Base-by-base conservation (phyloP, 805 yeast species). In the Kluyveromyces nonfermentans region DNA sequence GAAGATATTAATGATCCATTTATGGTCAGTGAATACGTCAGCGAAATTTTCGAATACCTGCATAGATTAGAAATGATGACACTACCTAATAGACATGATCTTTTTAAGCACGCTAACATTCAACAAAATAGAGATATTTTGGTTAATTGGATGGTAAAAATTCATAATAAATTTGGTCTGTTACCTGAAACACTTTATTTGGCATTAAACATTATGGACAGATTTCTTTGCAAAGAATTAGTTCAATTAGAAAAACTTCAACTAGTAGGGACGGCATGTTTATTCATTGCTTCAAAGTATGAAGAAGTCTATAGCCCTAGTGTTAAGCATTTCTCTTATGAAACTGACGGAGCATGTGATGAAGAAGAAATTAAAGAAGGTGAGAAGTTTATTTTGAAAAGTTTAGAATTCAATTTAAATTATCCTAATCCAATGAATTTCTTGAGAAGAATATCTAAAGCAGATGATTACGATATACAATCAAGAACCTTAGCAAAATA, bases 351-450 rank as follows among this genome's bases (percentile, higher is more conserved):
- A 42, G 84, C 88, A 1, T 83, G 80, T 56, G 74, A 82, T 20
- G 89, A 82, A 60, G 88, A 83, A 45, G 95, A 85, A 56, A 85
- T 88, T 40, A 72, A 87, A 52, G 84, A 80, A 56, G 95, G 94
- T 30, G 97, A 88, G 64, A 82, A 82, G 60, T 81, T 77, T 56
- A 82, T 88, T 36, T 65, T 89, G 45, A 82, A 85, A 53, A 76
- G 80, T 22, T 69, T 88, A 43, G 74, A 78, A 48, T 89, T 84
- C 62, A 82, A 85, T 63, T 69, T 88, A 55, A 81, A 85, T 54
- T 85, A 84, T 58, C 95, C 96, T 44, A 86, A 85, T 60, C 96
- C 97, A 48, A 82, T 88, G 87, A 88, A 88, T 64, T 88, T 88
- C 59, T 68, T 88, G 56, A 77, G 97, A 64, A 75, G 96, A 60